These are phyloP conservation scores for Guyanaporus albipodus DNA, from an alignment of 768 basidiomycete genomes.

Conservation along the genomic window DNA sequence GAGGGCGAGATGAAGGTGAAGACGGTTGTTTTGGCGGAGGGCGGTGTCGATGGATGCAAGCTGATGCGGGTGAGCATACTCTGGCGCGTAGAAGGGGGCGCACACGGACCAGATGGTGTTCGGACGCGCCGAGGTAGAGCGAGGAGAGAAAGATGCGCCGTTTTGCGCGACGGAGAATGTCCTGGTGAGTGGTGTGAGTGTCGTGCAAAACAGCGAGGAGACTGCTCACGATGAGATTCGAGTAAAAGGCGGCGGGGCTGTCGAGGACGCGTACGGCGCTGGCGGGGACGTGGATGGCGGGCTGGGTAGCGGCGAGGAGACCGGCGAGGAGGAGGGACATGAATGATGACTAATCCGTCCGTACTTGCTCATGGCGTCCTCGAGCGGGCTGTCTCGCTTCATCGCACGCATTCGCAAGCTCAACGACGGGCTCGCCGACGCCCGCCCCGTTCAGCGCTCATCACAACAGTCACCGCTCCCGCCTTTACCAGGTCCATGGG, in stretches of 20 bases:
- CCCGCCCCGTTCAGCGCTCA: neutral
- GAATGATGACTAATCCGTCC: slow-evolving; percentile 23
- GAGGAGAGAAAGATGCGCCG: slow-evolving; percentile 85
- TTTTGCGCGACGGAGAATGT: slow-evolving; percentile 74
- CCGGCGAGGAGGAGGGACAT: slow-evolving; percentile 12
- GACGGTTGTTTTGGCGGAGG: slow-evolving; percentile 51
- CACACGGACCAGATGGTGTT: slow-evolving; percentile 68
- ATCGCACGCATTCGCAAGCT: neutral
- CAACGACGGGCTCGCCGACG: neutral
- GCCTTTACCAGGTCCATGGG: slow-evolving; percentile 57
- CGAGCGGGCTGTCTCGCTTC: neutral
- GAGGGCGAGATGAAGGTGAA: slow-evolving; percentile 69
- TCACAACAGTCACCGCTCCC: neutral
- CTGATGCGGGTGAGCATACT: slow-evolving; percentile 39
- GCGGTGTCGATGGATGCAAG: slow-evolving; percentile 61
- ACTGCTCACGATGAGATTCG: slow-evolving; percentile 47
- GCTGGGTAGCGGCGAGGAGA: slow-evolving; percentile 40
- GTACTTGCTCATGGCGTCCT: too few species aligned
- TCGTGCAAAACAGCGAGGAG: neutral
- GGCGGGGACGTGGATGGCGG: slow-evolving; percentile 44
- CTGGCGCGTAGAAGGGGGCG: neutral
- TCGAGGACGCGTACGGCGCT: slow-evolving; percentile 50
- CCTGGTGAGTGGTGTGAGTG: slow-evolving; percentile 40
- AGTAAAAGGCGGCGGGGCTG: slow-evolving; percentile 58
- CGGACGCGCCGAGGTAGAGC: slow-evolving; percentile 80